phyloP scores from a whole-genome alignment of 768 basidiomycete genomes.

The Collybiopsis confluens region DNA sequence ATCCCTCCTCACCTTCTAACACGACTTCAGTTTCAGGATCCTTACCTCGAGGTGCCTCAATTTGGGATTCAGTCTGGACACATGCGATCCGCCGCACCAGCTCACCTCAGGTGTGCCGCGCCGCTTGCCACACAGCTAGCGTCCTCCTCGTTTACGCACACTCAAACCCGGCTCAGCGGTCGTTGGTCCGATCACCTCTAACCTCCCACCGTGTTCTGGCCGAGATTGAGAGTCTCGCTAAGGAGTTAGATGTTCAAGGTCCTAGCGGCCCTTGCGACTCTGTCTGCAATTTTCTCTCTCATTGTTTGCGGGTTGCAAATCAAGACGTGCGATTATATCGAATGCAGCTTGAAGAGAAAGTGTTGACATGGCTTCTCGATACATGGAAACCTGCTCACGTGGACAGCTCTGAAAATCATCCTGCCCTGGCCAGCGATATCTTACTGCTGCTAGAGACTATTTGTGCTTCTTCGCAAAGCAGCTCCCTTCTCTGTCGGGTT shows the following conservation, averaged over 20 bases:
- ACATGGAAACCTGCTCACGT: conserved; percentile 52
- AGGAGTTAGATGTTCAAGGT: conserved; percentile 88
- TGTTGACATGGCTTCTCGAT: conserved; percentile 75
- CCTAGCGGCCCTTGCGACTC: conserved; percentile 85
- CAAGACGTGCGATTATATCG: conserved; percentile 82
- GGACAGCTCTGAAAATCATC: conserved; percentile 39
- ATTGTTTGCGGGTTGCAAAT: conserved; percentile 65
- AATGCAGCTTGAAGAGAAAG: conserved; percentile 84
- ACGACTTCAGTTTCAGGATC: conserved; percentile 8
- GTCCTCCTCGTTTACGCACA: conserved; percentile 42
- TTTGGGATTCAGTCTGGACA: conserved; percentile 84
- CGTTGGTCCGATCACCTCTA: conserved; percentile 30
- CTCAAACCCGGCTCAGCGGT: conserved; percentile 18
- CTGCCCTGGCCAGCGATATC: conserved; percentile 56
- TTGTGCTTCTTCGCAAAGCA: conserved; percentile 49
- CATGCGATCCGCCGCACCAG: conserved; percentile 74
- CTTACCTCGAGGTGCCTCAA: conserved; percentile 22
- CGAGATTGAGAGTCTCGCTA: conserved; percentile 76
- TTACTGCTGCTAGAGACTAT: conserved; percentile 60
- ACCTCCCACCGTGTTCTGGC: conserved; percentile 53
- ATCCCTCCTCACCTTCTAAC: neutral
- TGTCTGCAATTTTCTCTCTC: conserved; percentile 77
- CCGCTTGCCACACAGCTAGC: conserved; percentile 71
- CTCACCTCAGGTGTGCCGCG: conserved; percentile 65
- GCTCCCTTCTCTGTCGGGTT: conserved; percentile 41